Evolutionary conservation across 768 basidiomycete genomes (phyloP), one percentile per base, ranked within the genome.

Genomic region (Pholiota microspora): DNA sequence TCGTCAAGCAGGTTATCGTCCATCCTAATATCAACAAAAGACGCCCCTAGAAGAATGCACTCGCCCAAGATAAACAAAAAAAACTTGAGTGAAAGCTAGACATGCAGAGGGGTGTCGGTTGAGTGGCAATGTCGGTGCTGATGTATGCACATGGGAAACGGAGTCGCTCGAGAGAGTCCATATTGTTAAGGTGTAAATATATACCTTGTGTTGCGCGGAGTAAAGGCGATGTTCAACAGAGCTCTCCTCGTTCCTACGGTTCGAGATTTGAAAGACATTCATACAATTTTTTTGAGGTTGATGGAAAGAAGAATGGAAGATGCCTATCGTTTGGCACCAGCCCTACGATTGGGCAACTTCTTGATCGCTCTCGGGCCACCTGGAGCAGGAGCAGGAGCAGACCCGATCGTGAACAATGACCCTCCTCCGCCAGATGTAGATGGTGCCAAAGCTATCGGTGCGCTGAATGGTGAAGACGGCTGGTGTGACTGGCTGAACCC

Each of bases 331-430:
- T 76, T 77, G 18, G 58, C 68, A 32, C 68, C 70, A 36, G 62
- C 66, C 62, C 76, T 71, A 29, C 79, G 77, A 45, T 70, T 80
- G 42, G 84, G 84, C 45, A 85, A 72, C 52, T 80, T 82, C 69
- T 82, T 83, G 44, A 84, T 77, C 46, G 73, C 73, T 42, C 81
- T 73, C 16, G 59, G 64, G 50, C 72, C 74, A 32, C 60, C 53
- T 27, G 56, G 66, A 48, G 64, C 35, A 3, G 75, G 68, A 23
- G 77, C 60, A 15, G 84, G 79, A 1, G 80, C 76, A 45, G 84
- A 73, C 27, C 84, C 85, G 50, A 86, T 85, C 10, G 83, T 86
- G 62, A 86, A 86, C 31, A 86, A 56, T 6, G 70, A 69, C 7
- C 72, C 73, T 16, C 62, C 72, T 29, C 73, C 73, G 21, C 73